A percentile compares a stretch with the other conserved stretches of the same genome.
Conservation (phyloP, 2,329 filamentous ascomycete species). For the Ceratocystis destructans region DNA sequence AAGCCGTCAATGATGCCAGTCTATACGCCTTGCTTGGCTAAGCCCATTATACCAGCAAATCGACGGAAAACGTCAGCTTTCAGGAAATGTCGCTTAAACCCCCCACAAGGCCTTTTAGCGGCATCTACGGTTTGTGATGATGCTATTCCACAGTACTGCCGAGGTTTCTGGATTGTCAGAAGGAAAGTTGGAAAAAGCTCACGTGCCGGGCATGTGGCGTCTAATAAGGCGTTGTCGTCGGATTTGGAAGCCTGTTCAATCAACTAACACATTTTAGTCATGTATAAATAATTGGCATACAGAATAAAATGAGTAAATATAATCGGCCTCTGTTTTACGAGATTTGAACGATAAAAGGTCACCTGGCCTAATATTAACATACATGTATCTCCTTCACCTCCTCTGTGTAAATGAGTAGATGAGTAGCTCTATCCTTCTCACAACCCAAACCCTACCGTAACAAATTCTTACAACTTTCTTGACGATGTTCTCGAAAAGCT, state of each 20-base stretch:
- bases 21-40: neutral
- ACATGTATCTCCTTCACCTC: neutral
- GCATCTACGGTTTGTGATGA: neutral
- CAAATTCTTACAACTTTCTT: slow-evolving; percentile 13
- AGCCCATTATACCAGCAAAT: neutral
- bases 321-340: neutral
- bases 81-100: too few species aligned
- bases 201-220: too few species aligned
- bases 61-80: neutral
- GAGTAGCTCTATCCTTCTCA: neutral
- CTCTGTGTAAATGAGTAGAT: neutral
- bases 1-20: neutral
- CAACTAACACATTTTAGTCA: too few species aligned
- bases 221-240: too few species aligned
- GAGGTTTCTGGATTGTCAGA: neutral
- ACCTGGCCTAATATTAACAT: neutral
- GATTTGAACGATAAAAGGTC: neutral
- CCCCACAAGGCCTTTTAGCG: neutral
- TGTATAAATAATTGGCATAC: too few species aligned
- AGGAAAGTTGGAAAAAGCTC: neutral
- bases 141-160: neutral
- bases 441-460: neutral
- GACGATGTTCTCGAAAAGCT: slow-evolving; percentile 43
- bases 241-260: too few species aligned
- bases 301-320: neutral